phyloP scores from a whole-genome alignment of 2,329 filamentous ascomycete genomes.

The Lithohypha guttulata region DNA sequence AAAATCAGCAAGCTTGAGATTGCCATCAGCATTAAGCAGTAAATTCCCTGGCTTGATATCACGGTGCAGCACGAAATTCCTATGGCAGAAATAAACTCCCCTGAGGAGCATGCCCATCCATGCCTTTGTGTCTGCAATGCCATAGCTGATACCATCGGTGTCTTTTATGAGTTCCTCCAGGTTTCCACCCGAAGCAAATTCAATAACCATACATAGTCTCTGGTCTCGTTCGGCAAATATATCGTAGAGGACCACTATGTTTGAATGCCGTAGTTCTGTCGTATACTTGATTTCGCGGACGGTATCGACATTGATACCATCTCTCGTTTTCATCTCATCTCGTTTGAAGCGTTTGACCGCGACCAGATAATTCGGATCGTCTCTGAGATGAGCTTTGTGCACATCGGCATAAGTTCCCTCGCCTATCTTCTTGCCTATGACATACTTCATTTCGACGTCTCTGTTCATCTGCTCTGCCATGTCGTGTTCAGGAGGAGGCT shows the following conservation, averaged over 20 bases:
- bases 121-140: constrained; percentile 82
- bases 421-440: constrained; percentile 85
- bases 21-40: constrained; percentile 82
- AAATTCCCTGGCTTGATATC: constrained; percentile 99
- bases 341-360: constrained; percentile 53
- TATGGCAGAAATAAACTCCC: constrained; percentile 93
- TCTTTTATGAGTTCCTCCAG: constrained; percentile 91
- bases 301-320: constrained; percentile 83
- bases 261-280: constrained; percentile 86
- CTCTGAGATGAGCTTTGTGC: constrained; percentile 70
- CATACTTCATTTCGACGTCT: constrained; percentile 74
- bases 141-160: constrained; percentile 69
- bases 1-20: constrained; percentile 95
- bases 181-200: constrained; percentile 87
- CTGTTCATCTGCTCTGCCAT: constrained; percentile 69
- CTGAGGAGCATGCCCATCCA: constrained; percentile 98
- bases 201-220: constrained; percentile 90
- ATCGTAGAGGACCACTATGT: constrained; percentile 84
- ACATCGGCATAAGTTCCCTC: constrained; percentile 97
- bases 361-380: constrained; percentile 61
- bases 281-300: constrained; percentile 93
- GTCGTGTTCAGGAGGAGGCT: constrained; percentile 28
- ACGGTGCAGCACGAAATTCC: constrained; percentile 84
- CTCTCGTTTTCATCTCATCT: constrained; percentile 46
- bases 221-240: constrained; percentile 87